A percentile compares a stretch with the other conserved stretches of the same genome.
phyloP scores from a whole-genome alignment of 192 early-diverging fungal species.

The Coemansia sp. region DNA sequence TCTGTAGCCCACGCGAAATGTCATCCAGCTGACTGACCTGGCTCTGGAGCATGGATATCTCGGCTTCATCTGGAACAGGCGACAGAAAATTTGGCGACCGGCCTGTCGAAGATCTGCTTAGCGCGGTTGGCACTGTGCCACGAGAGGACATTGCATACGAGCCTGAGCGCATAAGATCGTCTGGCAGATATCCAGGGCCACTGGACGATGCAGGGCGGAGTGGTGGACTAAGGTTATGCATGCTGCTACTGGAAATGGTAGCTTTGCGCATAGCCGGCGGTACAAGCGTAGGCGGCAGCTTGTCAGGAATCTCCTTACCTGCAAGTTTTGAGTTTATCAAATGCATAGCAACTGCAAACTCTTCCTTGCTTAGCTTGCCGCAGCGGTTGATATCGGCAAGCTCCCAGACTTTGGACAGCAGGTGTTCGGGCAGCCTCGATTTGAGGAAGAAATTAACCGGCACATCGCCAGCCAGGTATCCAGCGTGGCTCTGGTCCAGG shows the following conservation, averaged over 20 bases:
- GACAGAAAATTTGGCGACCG: constrained; percentile 34
- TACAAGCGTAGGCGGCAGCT: constrained; percentile 47
- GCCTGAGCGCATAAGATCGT: constrained; percentile 32
- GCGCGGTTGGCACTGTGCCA: constrained; percentile 12
- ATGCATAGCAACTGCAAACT: constrained; percentile 83
- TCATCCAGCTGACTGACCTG: constrained; percentile 48
- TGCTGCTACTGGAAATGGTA: constrained; percentile 33
- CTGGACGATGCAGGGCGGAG: constrained; percentile 30
- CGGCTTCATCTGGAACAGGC: constrained; percentile 23
- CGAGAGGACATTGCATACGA: constrained; percentile 31
- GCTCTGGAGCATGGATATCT: constrained; percentile 34
- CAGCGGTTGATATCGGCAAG: constrained; percentile 65
- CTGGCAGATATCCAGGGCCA: constrained; percentile 20
- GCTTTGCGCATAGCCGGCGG: constrained; percentile 52
- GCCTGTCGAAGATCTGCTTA: constrained; percentile 28
- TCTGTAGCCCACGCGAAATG: constrained; percentile 43
- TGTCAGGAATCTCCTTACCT: constrained; percentile 57
- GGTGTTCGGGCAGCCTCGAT: constrained; percentile 67
- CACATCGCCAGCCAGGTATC: constrained; percentile 71
- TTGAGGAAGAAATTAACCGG: constrained; percentile 78
- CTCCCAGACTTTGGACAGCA: constrained; percentile 80
- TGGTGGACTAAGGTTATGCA: constrained; percentile 36
- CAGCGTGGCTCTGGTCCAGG: constrained; percentile 64
- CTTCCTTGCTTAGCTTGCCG: constrained; percentile 64
- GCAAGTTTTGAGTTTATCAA: constrained; percentile 65